These are phyloP conservation scores for Rhododendron mucronatum DNA, from an alignment of 148 eudicot species.

Conservation along the genomic window DNA sequence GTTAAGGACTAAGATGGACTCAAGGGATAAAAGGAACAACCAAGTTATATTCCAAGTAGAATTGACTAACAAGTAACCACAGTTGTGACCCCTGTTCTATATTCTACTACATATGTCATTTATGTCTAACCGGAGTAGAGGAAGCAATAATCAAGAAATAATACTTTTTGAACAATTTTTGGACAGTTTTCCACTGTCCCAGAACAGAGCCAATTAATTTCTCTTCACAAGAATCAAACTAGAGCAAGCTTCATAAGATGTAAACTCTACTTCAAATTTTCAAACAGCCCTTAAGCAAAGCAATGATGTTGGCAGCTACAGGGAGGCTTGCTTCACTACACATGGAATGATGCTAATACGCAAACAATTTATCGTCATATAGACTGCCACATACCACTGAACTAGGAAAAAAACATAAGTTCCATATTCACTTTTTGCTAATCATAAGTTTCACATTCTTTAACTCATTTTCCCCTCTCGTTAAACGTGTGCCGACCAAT, in stretches of 20 bases:
- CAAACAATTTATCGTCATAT: not conserved
- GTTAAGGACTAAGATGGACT: not conserved
- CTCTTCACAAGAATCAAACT: constrained; percentile 1
- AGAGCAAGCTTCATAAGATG: not conserved
- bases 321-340: not conserved
- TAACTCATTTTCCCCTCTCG: not conserved
- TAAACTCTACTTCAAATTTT: not conserved
- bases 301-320: not conserved
- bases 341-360: not conserved
- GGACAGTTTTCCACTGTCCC: not conserved
- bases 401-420: not conserved
- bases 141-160: not conserved
- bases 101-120: not conserved
- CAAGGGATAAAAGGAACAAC: not conserved
- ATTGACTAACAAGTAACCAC: not conserved
- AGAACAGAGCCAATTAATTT: not conserved
- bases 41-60: not conserved
- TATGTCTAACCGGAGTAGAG: not conserved
- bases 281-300: not conserved
- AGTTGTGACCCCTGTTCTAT: no score
- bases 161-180: not conserved
- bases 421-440: not conserved
- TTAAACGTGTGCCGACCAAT: not conserved
- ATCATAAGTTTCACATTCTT: not conserved
- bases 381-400: not conserved